phyloP scores from a whole-genome alignment of 176 grass and related monocot species.

The Aegilops umbellulata region DNA sequence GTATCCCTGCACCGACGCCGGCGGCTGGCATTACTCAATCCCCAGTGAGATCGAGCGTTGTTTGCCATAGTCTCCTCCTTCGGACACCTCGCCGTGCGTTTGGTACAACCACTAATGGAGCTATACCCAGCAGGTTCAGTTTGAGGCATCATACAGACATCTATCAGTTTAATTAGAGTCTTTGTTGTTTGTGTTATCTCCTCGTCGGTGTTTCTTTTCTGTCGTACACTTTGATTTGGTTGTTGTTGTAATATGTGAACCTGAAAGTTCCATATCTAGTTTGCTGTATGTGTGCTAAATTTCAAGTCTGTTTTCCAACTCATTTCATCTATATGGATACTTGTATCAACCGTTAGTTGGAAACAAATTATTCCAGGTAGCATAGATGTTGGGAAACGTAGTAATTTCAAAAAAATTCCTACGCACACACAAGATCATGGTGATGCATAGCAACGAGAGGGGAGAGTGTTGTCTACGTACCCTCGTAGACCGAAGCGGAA shows the following conservation, averaged over 20 bases:
- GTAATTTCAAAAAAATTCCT: no score
- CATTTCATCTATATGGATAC: neutral
- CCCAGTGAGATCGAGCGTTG: neutral
- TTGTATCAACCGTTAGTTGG: no score
- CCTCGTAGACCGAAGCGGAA: no score
- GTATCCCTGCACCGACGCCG: neutral
- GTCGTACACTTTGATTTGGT: neutral
- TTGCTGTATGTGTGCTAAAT: neutral
- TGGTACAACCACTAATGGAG: neutral
- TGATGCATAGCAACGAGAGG: no score
- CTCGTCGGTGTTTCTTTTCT: neutral
- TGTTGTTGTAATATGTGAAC: neutral
- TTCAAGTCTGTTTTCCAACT: neutral
- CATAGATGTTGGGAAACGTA: no score
- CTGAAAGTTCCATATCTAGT: neutral
- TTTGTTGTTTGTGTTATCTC: no score
- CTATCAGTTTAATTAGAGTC: no score
- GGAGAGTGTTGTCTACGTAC: no score
- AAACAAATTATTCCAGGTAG: conserved; percentile 81
- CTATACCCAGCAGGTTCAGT: neutral
- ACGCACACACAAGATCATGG: no score
- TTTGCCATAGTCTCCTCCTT: neutral
- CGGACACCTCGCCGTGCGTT: neutral
- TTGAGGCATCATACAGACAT: neutral
- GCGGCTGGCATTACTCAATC: neutral